Evolutionary conservation across 495 filamentous ascomycete genomes (phyloP), one percentile per base, ranked within the genome.

Genomic region (Ascodesmis nigricans): DNA sequence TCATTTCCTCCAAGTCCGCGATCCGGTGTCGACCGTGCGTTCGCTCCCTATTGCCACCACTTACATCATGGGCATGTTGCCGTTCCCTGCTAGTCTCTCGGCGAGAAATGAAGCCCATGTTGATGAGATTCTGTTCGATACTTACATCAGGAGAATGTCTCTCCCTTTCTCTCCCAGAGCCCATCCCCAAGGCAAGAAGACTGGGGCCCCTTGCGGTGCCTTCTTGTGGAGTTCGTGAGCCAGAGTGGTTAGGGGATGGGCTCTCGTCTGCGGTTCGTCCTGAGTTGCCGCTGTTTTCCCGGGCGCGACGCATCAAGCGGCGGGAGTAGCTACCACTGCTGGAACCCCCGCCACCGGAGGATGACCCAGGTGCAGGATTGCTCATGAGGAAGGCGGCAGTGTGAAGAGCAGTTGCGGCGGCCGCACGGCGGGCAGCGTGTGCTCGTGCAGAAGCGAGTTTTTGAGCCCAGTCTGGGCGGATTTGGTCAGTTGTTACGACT

Each of bases 331-430:
- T 36, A 5, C 33, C 37, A 16, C 44, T 20, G 4, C 23, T 31
- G 4, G 54, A 39, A 4, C 59, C 58, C 18, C 55, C 47, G 17
- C 62, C 57, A 21, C 53, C 45, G 1, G 56, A 51, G 18, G 61
- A 58, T 5, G 54, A 50, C 23, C 65, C 61, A 16, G 55, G 46
- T 14, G 18, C 19, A n/a, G 56, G 51, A 23, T 66, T 69, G 8
- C 75, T 73, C 64, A 93, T 83, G 33, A 97, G 55, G 46, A 92
- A 95, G 4, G 87, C 90, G 3, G 87, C 87, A 27, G 84, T 90
- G 44, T 97, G 87, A 15, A 97, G 56, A 23, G 87, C 87, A 2
- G 87, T 93, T 2, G 87, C 87, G 6, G 87, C 87, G 0, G 87
- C 87, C 24, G 87, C 81, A 31, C 90, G 62, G 25, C 87, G 68